Evolutionary conservation across 2,329 filamentous ascomycete species (phyloP).

Genomic region (Curvularia hawaiiensis): DNA sequence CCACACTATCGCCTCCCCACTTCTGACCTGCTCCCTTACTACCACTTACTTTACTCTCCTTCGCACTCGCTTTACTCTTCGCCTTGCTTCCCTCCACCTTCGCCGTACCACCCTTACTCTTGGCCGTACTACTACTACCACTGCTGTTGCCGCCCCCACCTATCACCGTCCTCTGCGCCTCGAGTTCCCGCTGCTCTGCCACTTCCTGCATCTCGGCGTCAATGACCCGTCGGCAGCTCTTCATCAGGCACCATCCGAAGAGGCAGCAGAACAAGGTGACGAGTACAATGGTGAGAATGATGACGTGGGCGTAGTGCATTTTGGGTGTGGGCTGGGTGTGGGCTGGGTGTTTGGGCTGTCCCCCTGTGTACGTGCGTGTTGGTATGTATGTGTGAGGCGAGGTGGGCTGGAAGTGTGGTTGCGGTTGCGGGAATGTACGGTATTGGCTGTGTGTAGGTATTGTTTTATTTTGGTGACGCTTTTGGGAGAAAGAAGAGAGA

Average conservation of each 20-base stretch:
- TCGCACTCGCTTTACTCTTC: neutral
- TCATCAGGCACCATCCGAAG: constrained; percentile 25
- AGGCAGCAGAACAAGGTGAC: constrained; percentile 20
- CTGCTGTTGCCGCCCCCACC: neutral
- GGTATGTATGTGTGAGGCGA: neutral
- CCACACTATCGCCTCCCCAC: neutral
- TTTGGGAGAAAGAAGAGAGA: neutral
- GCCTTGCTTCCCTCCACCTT: neutral
- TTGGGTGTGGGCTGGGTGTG: neutral
- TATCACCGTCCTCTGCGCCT: neutral
- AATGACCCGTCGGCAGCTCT: constrained; percentile 21
- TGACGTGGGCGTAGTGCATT: constrained; percentile 18
- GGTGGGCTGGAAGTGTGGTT: neutral
- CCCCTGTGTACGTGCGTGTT: neutral
- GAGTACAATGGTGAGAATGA: constrained; percentile 24
- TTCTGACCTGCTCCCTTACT: neutral
- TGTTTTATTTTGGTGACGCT: too few species aligned
- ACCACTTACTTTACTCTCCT: neutral
- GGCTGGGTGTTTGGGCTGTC: neutral
- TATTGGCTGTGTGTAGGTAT: too few species aligned
- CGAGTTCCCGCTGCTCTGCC: constrained; percentile 6
- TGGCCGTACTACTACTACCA: neutral
- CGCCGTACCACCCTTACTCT: neutral
- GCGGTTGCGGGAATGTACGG: too few species aligned
- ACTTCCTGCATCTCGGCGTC: constrained; percentile 21